Conservation (phyloP, 23 red algal genomes). For the Cyanidioschyzon merolae region DNA sequence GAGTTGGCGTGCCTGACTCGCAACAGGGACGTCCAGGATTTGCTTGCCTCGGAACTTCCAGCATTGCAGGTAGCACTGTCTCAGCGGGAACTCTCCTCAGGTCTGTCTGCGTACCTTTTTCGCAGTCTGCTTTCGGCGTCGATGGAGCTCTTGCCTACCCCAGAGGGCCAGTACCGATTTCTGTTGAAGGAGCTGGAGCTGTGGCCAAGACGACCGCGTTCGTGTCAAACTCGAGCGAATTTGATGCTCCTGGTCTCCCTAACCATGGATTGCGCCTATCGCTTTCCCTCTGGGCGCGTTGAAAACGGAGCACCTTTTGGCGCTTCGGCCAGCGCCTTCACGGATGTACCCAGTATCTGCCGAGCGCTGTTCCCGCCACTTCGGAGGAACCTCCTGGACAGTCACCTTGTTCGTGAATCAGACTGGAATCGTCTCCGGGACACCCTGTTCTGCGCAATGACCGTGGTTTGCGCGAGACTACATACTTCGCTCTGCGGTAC, state of each 20-base stretch:
- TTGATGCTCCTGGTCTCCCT: constrained; percentile 8
- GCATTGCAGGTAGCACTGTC: neutral
- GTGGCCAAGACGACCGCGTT: neutral
- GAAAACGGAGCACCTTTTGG: neutral
- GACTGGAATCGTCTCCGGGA: neutral
- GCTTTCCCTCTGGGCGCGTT: neutral
- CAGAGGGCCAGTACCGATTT: neutral
- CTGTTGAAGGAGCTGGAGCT: neutral
- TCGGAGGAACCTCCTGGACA: constrained; percentile 9
- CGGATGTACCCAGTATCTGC: neutral
- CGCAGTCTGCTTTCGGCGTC: neutral
- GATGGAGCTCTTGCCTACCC: neutral
- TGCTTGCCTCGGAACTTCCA: neutral
- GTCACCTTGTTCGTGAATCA: neutral
- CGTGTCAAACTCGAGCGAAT: neutral
- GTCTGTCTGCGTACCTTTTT: neutral
- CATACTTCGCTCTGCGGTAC: neutral
- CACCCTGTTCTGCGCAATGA: constrained; percentile 2
- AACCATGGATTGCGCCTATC: constrained; percentile 1
- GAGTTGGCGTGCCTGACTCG: neutral
- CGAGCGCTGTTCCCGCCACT: constrained; percentile 4
- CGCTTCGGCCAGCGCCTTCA: neutral
- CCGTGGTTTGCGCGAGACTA: neutral
- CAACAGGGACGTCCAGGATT: neutral
- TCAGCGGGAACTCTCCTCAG: neutral